phyloP scores from a whole-genome alignment of 768 basidiomycete genomes.

The Suillus tomentosus region DNA sequence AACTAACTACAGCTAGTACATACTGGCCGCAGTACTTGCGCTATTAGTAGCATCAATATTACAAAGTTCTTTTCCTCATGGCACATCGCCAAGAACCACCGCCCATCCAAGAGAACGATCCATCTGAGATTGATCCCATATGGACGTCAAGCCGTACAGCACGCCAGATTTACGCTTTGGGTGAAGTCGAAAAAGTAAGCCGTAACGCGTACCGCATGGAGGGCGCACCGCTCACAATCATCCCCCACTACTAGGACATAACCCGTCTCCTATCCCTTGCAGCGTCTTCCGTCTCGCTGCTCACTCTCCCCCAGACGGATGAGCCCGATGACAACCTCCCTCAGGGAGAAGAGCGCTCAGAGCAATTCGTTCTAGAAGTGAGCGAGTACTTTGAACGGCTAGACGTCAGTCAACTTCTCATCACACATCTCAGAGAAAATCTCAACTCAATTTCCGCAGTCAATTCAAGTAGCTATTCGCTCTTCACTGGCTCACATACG shows the following conservation, averaged over 20 bases:
- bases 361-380: conserved; percentile 83
- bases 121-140: conserved; percentile 65
- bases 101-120: conserved; percentile 15
- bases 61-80: conserved; percentile 4
- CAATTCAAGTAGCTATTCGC: conserved; percentile 75
- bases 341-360: conserved; percentile 80
- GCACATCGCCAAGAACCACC: neutral
- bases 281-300: conserved; percentile 74
- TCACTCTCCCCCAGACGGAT: conserved; percentile 85
- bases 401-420: conserved; percentile 52
- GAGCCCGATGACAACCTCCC: conserved; percentile 65
- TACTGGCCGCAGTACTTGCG: neutral
- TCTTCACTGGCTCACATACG: conserved; percentile 81
- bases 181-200: conserved; percentile 76
- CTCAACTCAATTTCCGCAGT: conserved; percentile 37
- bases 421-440: neutral
- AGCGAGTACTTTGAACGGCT: conserved; percentile 85
- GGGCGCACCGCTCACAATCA: neutral
- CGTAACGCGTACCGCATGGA: neutral
- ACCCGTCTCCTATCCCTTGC: conserved; percentile 73
- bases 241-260: conserved; percentile 63
- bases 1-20: no score
- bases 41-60: neutral
- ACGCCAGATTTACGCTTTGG: conserved; percentile 77
- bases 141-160: conserved; percentile 83